Base-by-base conservation (phyloP, 345 rosid genomes). In the Psidium friedrichsthalianum region DNA sequence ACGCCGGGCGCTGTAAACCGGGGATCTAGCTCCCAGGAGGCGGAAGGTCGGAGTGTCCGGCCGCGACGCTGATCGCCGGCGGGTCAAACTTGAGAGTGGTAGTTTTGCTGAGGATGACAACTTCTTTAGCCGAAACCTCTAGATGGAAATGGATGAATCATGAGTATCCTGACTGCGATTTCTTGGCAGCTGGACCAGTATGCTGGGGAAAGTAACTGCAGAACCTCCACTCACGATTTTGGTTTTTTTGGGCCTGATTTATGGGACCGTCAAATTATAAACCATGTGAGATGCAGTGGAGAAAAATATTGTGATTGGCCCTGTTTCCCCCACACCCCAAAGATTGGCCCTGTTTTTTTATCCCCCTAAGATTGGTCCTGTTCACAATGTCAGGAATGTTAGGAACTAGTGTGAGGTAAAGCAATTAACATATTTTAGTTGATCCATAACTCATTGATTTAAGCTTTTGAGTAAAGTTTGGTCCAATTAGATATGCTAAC, bases 1-100 rank as follows among this genome's bases (percentile, higher is more conserved):
- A 3, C 5, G 3, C 20, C 3, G 12, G 44, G 76, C 16, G 3
- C 0, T 2, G 18, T 20, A 69, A 32, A 32, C 9, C 8, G 24
- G 6, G 47, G 1, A 8, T 69, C 76, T 64, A 12, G 44, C 78
- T 36, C 18, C 78, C 10, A 2, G 24, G 24, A 36, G 18, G 78
- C 13, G 6, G 47, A 69, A 69, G 24, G 78, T 36, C 24, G 6
- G 11, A 36, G 47, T 6, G 11, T 69, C 13, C 9, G 5, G 21
- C 42, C 42, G 8, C 2, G 78, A 8, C 42, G 0, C 47, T 36
- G 10, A 69, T 69, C 44, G 12, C 78, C 6, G 47, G 18, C 1
- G 10, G 76, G 42, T 64, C 36, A 64, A 64, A 16, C 44, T 69
- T 36, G 80, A 36, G 22, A 36, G 36, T 36, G 80, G 80, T 18